Conservation (phyloP, 2,329 filamentous ascomycete genomes). For the Sporothrix pseudoabietina region DNA sequence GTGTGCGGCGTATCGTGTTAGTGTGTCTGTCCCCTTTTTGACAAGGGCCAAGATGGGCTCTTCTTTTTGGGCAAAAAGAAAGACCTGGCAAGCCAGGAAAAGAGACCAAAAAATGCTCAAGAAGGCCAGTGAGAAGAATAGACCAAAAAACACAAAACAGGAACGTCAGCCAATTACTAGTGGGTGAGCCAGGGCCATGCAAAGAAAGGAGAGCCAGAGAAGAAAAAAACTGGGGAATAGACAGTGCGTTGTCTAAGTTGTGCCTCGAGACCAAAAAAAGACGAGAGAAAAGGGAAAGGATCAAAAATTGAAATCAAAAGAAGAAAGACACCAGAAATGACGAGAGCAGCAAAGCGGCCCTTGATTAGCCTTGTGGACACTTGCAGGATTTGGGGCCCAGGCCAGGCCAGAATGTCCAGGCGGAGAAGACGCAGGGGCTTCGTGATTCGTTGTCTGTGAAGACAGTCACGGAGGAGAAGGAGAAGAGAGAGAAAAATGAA, state of each 20-base stretch:
- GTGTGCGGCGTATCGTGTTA: slow-evolving; percentile 18
- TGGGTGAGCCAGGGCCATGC: slow-evolving; percentile 29
- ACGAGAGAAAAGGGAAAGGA: background rate
- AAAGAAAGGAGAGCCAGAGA: background rate
- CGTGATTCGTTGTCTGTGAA: background rate
- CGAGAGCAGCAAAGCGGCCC: slow-evolving; percentile 7
- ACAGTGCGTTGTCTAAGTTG: background rate
- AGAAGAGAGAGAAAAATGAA: background rate
- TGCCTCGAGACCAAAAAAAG: background rate
- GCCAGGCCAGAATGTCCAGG: slow-evolving; percentile 6
- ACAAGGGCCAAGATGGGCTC: slow-evolving; percentile 2
- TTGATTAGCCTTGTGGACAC: slow-evolving; percentile 24
- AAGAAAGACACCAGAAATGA: background rate
- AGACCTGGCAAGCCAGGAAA: background rate
- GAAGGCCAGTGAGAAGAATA: background rate
- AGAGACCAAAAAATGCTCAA: background rate
- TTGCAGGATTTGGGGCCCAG: background rate
- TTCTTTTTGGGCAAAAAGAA: background rate
- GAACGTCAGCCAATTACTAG: slow-evolving; percentile 21
- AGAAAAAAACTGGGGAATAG: slow-evolving; percentile 17
- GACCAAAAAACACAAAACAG: background rate
- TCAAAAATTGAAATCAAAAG: background rate
- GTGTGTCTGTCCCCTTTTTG: slow-evolving; percentile 18
- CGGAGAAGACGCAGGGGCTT: background rate
- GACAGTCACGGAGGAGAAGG: background rate